These are phyloP conservation scores for Salix exigua DNA, from an alignment of 345 rosid species.

Conservation along the genomic window DNA sequence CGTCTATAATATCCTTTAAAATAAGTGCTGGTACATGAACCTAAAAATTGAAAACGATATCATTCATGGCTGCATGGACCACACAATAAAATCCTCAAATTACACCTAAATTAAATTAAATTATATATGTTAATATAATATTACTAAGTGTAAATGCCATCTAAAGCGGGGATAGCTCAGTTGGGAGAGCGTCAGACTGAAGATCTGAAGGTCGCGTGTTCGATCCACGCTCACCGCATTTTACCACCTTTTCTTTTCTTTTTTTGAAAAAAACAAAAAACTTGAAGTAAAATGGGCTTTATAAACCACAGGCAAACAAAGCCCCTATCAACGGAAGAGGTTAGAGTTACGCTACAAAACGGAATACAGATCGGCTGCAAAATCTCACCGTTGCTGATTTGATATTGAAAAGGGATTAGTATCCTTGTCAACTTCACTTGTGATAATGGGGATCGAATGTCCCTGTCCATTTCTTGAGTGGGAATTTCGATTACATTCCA, in stretches of 20 bases:
- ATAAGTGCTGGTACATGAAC: background rate
- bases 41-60: background rate
- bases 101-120: too few species aligned
- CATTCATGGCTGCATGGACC: background rate
- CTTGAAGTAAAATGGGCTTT: background rate
- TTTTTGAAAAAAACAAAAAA: too few species aligned
- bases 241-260: too few species aligned
- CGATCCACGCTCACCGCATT: background rate
- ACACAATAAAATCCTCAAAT: background rate
- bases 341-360: background rate
- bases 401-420: too few species aligned
- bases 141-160: fast-evolving
- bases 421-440: background rate
- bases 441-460: background rate
- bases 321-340: background rate
- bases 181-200: slow-evolving; percentile 99
- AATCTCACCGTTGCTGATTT: background rate
- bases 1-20: too few species aligned
- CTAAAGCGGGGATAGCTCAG: slow-evolving; percentile 81
- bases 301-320: background rate
- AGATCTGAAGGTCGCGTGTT: slow-evolving; percentile 98
- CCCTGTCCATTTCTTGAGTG: background rate
- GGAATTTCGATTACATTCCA: background rate
- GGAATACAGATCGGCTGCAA: background rate
- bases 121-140: fast-evolving